Base-by-base conservation (phyloP, 805 yeast genomes). In the Wickerhamiella parazyma region DNA sequence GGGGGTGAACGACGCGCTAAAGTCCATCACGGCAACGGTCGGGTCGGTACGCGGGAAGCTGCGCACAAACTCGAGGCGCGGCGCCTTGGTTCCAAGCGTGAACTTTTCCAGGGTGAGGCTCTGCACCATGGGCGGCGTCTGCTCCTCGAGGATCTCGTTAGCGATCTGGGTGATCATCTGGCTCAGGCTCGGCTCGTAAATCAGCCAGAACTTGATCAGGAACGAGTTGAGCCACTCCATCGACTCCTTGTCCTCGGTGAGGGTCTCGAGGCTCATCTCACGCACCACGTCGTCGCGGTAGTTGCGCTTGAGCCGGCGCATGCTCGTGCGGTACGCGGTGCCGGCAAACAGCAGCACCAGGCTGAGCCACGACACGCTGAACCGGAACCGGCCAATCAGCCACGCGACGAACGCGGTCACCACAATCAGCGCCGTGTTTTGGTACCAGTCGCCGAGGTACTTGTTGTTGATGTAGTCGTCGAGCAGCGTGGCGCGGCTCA, bases 21-120 rank as follows among this genome's bases (percentile, higher is more conserved):
- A 89, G 63, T 91, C 98, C 95, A 91, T 91, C 42, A 93, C 95
- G 9, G 89, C 93, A 42, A 91, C 80, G 57, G 89, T 95, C 49
- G 80, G 81, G 24, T 76, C 78, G n/a, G 96, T 89, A 49, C 89
- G 83, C 39, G 79, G 82, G 56, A 86, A 74, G 2, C 96, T 83
- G 58, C 91, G 83, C 16, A 89, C 96, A 49, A 70, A 70, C 57
- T 91, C 96, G 48, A 91, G 71, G 60, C 98, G 74, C 26, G 95
- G 95, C 8, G 99, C 95, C 64, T 91, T 91, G 5, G 95, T 79
- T 49, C 99, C 99, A 14, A 80, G 72, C 6, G 97, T 91, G 59
- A 91, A 78, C 47, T 83, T 73, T 59, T 83, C 91, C 42, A 89
- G 72, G 84, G 94, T 82, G 45, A 89, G 62, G 8, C 82, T 72